These are phyloP conservation scores for Pseudisothecium myosuroides DNA, from an alignment of 225 moss, liverwort and hornwort genomes.

Conservation along the genomic window DNA sequence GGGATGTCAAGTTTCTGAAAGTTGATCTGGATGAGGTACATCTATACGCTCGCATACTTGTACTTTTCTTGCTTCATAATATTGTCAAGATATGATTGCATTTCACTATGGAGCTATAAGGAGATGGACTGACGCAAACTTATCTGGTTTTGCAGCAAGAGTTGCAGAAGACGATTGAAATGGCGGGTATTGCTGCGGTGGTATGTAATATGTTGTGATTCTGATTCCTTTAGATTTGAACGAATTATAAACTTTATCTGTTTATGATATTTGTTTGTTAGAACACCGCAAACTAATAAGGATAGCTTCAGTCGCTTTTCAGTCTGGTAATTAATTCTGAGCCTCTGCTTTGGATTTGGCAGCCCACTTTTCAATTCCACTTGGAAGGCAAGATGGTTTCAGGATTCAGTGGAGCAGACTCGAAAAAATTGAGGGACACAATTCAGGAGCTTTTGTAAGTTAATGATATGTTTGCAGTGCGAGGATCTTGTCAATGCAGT, in stretches of 20 bases:
- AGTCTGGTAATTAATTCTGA: not conserved
- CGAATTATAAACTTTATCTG: not conserved
- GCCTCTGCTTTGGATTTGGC: not conserved
- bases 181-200: constrained; percentile 46
- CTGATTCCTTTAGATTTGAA: not conserved
- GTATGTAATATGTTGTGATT: constrained; percentile 8
- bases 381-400: constrained; percentile 30
- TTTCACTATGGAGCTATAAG: not conserved
- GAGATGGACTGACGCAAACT: not conserved
- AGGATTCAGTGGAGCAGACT: constrained; percentile 34
- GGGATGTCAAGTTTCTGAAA: constrained; percentile 42
- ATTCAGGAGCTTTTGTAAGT: constrained; percentile 39
- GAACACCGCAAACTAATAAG: not conserved
- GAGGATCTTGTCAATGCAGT: not conserved
- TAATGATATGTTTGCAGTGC: not conserved
- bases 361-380: constrained; percentile 49
- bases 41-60: not conserved
- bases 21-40: constrained; percentile 49
- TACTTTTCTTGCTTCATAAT: not conserved
- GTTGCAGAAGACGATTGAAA: constrained; percentile 34
- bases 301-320: not conserved
- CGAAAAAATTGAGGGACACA: constrained; percentile 21
- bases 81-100: not conserved
- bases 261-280: not conserved
- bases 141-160: constrained; percentile 17